These are phyloP conservation scores for Raffaelea arxii DNA, from an alignment of 2,329 filamentous ascomycete species.

Conservation along the genomic window DNA sequence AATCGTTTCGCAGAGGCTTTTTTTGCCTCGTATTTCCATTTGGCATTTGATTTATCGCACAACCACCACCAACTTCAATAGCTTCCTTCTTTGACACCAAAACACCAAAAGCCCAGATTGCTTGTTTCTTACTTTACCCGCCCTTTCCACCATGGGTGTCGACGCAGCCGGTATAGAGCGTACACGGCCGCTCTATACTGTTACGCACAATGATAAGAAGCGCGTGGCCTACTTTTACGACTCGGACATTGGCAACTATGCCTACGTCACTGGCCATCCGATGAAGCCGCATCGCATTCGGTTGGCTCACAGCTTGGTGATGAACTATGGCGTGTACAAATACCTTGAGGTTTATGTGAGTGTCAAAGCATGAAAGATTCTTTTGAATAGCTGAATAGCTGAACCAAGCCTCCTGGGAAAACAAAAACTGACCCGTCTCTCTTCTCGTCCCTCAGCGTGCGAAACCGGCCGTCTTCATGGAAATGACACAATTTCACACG, in stretches of 20 bases:
- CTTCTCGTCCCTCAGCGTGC: conserved; percentile 60
- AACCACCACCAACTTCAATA: too few species aligned
- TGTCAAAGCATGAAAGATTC: too few species aligned
- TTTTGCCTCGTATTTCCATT: too few species aligned
- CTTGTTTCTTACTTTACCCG: too few species aligned
- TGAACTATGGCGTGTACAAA: conserved; percentile 92
- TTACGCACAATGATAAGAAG: conserved; percentile 44
- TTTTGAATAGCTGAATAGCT: too few species aligned
- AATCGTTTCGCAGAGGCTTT: too few species aligned
- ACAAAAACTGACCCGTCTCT: neutral
- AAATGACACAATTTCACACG: conserved; percentile 91
- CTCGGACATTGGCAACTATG: conserved; percentile 95
- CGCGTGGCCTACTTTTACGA: conserved; percentile 98
- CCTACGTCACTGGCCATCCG: conserved; percentile 90
- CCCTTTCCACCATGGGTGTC: conserved; percentile 13
- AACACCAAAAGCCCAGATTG: too few species aligned
- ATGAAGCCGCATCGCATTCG: conserved; percentile 99
- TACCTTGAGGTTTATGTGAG: conserved; percentile 94
- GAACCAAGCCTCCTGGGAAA: too few species aligned
- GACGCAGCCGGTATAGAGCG: conserved; percentile 27
- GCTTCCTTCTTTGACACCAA: too few species aligned
- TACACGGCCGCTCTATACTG: conserved; percentile 35
- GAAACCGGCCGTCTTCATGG: conserved; percentile 77
- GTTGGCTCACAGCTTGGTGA: conserved; percentile 87
- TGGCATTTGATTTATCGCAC: too few species aligned